phyloP scores from a whole-genome alignment of 1,284 basidiomycete species.

The Ganoderma leucocontextum region DNA sequence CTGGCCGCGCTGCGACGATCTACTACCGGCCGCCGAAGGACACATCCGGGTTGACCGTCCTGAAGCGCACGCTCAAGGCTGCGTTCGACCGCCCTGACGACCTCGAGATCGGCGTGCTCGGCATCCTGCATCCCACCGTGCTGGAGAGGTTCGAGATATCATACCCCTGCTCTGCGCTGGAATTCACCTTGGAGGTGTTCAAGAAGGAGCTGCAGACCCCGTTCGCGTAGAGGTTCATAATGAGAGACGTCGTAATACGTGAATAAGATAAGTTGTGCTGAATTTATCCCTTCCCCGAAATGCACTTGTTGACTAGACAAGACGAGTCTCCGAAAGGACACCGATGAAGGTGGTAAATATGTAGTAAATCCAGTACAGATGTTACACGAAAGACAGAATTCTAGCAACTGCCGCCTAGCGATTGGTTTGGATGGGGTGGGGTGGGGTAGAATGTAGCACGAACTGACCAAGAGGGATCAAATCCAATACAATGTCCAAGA shows the following conservation, averaged over 20 bases:
- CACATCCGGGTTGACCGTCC: conserved; percentile 33
- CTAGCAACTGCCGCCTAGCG: not conserved
- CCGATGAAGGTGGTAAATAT: not conserved
- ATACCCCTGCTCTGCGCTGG: conserved; percentile 95
- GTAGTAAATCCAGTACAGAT: conserved; percentile 6
- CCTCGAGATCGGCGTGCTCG: conserved; percentile 82
- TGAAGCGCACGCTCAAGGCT: conserved; percentile 47
- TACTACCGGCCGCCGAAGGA: conserved; percentile 76
- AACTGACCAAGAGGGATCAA: not conserved
- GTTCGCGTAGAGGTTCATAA: conserved; percentile 30
- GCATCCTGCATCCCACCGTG: conserved; percentile 92
- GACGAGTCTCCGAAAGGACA: not conserved
- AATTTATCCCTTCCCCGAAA: conserved; percentile 4
- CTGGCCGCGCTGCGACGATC: conserved; percentile 92
- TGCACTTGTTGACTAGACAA: not conserved
- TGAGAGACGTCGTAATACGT: not conserved
- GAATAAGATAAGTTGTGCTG: conserved; percentile 22
- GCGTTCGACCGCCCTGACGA: conserved; percentile 52
- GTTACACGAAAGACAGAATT: conserved; percentile 11
- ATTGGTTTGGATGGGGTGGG: conserved; percentile 11
- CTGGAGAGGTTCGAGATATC: conserved; percentile 91
- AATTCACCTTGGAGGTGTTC: conserved; percentile 95
- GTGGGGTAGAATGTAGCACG: conserved; percentile 9
- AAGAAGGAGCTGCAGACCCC: conserved; percentile 63
- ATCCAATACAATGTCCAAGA: conserved; percentile 20